phyloP scores from a whole-genome alignment of 1,139 yeast genomes.

The Blastobotrys arbuscula region DNA sequence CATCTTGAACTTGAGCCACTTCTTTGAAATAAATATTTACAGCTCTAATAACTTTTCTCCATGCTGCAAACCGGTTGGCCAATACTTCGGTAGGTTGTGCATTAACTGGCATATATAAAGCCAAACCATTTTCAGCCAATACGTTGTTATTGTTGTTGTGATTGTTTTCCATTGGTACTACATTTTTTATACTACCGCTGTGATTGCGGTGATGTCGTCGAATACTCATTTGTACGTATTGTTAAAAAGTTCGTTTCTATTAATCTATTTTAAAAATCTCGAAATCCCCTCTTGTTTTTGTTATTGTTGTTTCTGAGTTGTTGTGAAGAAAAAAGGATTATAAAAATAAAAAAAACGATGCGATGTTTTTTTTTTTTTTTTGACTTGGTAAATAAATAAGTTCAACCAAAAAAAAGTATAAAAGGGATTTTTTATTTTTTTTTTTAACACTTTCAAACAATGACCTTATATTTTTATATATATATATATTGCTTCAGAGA shows the following conservation, averaged over 20 bases:
- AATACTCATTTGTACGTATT: constrained; percentile 1
- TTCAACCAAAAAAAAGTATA: neutral
- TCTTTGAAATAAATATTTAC: constrained; percentile 71
- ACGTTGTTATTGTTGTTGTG: neutral
- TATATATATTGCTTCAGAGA: too few relatives aligned
- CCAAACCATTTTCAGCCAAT: neutral
- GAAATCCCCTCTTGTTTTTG: neutral
- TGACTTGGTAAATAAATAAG: too few relatives aligned
- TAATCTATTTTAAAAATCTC: too few relatives aligned
- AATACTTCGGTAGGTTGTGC: constrained; percentile 81
- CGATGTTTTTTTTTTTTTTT: neutral
- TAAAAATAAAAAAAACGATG: neutral
- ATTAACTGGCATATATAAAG: constrained; percentile 42
- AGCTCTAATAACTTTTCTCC: constrained; percentile 77
- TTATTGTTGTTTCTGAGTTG: neutral
- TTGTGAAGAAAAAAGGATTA: neutral
- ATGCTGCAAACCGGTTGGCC: constrained; percentile 76
- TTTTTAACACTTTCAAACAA: neutral
- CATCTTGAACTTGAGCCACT: constrained; percentile 81
- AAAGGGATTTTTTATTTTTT: neutral
- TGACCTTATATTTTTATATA: neutral
- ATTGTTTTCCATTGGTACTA: neutral
- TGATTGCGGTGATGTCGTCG: neutral
- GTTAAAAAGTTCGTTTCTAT: too few relatives aligned
- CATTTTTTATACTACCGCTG: neutral